A percentile compares a stretch with the other conserved stretches of the same genome.
Evolutionary conservation across 106 monocot species (phyloP).

Genomic region (Dendrobium officinale): DNA sequence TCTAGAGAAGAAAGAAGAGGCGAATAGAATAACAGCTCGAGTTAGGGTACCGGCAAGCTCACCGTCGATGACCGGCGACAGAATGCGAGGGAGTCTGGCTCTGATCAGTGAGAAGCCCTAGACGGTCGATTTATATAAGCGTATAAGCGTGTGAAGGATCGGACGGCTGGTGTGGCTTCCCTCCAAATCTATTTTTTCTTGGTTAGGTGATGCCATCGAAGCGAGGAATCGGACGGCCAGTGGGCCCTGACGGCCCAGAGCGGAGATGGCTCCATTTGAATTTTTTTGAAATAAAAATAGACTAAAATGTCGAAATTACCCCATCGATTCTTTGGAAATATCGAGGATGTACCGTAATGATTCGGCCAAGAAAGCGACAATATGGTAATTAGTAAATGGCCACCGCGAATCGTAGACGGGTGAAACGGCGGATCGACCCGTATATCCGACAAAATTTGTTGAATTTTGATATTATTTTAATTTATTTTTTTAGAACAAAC

Average conservation of each 20-base stretch:
- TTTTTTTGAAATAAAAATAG: not conserved
- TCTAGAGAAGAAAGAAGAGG: not conserved
- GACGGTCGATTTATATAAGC: not conserved
- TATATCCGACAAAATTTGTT: too few species aligned
- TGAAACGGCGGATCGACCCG: too few species aligned
- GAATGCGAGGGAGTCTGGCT: not conserved
- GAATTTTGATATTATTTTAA: too few species aligned
- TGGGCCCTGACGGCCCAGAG: not conserved
- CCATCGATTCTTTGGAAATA: not conserved
- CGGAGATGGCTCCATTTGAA: not conserved
- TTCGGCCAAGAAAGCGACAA: too few species aligned
- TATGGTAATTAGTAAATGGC: too few species aligned
- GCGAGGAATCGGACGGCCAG: not conserved
- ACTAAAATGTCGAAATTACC: not conserved
- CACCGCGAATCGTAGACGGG: too few species aligned
- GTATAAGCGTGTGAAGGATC: not conserved
- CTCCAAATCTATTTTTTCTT: not conserved
- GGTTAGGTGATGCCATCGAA: not conserved
- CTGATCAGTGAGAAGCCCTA: not conserved
- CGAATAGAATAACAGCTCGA: not conserved
- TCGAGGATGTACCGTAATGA: too few species aligned
- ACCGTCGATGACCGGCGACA: not conserved
- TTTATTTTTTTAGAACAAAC: too few species aligned
- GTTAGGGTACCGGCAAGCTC: not conserved
- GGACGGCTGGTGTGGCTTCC: conserved; percentile 3